Base-by-base conservation (phyloP, 177 flowering plant species). In the Telopea speciosissima region DNA sequence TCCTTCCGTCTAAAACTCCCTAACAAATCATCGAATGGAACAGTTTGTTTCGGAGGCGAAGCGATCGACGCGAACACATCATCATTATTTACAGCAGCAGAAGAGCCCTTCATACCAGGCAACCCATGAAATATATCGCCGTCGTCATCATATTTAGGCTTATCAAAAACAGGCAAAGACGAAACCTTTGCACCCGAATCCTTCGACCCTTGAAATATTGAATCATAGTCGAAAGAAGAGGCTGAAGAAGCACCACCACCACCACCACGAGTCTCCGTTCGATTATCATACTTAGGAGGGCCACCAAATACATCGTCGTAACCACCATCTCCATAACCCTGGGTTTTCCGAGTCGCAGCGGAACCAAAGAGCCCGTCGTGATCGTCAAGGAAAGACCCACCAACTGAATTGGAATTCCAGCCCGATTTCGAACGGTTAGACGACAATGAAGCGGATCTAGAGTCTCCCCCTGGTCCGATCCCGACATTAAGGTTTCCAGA, bases 61-160 rank as follows among this genome's bases (percentile, higher is more conserved):
- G 81, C 28, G 16, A 73, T 67, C 9, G 91, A 79, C 0, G 81
- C 61, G 67, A 89, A 89, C n/a, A 83, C 83, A 54, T 87, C 82
- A 5, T 85, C 87, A 24, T 82, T 82, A 68, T 79, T 82, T 0
- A 66, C 79, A 6, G 80, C 65, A 6, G 80, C 65, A 26, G 72
- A 40, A 3, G 89, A 63, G 78, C 73, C 81, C 81, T 84, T 85
- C 78, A 85, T 14, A 54, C 91, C 93, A 3, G 87, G 88, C 21
- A 85, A 73, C 26, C 90, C 90, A 40, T 81, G 85, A 56, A 90
- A 87, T n/a, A 88, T 83, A 71, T 89, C 97, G 13, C 88, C 97
- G 70, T 92, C 97, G 12, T 90, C 97, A 72, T 92, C 97, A 36
- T 87, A 91, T 3, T 90, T 85, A 3, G 96, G 97, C 85, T 90